Base-by-base conservation (phyloP, 2,329 filamentous ascomycete genomes). In the Verticillium klebahnii region DNA sequence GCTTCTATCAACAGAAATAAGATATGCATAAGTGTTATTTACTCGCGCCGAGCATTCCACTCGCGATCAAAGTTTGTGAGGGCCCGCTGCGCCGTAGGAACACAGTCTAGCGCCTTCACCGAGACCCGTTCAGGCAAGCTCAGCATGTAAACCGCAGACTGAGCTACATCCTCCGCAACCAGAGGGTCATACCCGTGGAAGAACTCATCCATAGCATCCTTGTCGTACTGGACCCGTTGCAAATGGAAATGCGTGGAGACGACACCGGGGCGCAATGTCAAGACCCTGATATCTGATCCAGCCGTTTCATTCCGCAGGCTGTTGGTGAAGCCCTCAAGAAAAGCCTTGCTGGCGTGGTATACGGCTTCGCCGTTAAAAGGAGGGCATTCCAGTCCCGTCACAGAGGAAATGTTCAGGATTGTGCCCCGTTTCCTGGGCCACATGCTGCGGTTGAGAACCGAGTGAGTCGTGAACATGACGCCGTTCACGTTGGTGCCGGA, bases 361-460 rank as follows among this genome's bases (percentile, higher is more conserved):
- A 83, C 78, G 0, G 78, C 75, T 64, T 83, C 80, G 14, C 80
- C 80, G 0, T 77, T 70, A 58, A 82, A 82, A 0, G 80, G 80
- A 0, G 80, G 80, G 0, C 75, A 75, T 62, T 82, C 80, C 0
- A 82, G 69, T 0, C 72, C 80, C 0, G 80, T 83, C 0, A 75
- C 74, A 0, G 77, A 80, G 0, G 81, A 80, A 14, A 82, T 69
- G 63, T 82, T 83, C 0, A 83, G 64, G 31, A 83, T 82, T 1
- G 77, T 81, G 23, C 62, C 63, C 11, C 58, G 52, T 34, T 75
- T 75, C 0, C 71, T 68, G 11, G 69, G 64, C 61, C 76, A 72
- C 74, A 80, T 80, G 32, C 71, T 72, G 3, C 70, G 68, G 55
- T 81, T 82, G 2, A 82, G 72, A 0, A 78, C 78, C 0, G 76